Conservation (phyloP, 306 rosid genomes). For the Prunus davidiana region DNA sequence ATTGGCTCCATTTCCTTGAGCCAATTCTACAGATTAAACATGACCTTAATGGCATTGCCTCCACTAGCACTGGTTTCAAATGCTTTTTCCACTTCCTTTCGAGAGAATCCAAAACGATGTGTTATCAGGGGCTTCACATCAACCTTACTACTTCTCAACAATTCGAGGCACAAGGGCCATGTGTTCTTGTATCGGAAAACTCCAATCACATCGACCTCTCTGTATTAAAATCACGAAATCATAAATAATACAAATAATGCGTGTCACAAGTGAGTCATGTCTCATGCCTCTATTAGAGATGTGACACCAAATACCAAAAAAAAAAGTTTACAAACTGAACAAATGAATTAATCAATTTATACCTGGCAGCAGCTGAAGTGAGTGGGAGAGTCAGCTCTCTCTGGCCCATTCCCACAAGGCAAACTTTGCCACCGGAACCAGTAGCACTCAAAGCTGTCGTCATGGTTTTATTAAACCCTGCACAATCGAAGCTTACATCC, state of each 20-base stretch:
- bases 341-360: not conserved
- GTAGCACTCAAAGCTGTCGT: conserved; percentile 37
- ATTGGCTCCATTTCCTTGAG: too few species aligned
- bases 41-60: conserved; percentile 39
- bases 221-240: not conserved
- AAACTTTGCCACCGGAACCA: conserved; percentile 42
- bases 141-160: conserved; percentile 35
- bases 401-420: conserved; percentile 39
- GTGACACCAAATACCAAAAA: not conserved
- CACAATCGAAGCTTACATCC: conserved; percentile 45
- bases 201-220: conserved; percentile 41
- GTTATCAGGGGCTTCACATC: conserved; percentile 46
- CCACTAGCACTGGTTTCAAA: conserved; percentile 41
- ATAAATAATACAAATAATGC: not conserved
- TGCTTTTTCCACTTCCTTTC: conserved; percentile 35
- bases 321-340: not conserved
- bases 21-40: conserved; percentile 35
- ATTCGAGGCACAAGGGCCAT: conserved; percentile 48
- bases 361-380: conserved; percentile 36
- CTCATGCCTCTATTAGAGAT: not conserved
- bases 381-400: conserved; percentile 36
- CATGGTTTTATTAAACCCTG: conserved; percentile 39
- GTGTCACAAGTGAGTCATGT: not conserved
- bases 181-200: conserved; percentile 44
- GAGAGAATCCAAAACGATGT: conserved; percentile 41